Conservation (phyloP, 352 stramenopile species). For the Phytophthora ramorum region DNA sequence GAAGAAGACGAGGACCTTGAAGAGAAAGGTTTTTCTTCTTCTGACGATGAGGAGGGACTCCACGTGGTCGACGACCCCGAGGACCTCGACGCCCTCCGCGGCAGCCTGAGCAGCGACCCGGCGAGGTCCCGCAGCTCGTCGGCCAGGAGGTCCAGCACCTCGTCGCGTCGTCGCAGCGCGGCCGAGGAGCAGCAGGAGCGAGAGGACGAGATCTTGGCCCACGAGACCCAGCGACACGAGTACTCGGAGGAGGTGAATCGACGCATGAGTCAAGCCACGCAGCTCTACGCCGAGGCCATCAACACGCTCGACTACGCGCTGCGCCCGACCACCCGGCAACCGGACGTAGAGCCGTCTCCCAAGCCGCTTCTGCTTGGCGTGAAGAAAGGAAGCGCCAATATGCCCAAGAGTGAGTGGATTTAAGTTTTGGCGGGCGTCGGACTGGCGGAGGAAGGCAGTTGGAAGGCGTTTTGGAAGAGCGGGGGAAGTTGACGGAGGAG, state of each 20-base stretch:
- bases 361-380: conserved; percentile 61
- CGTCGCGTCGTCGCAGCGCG: conserved; percentile 31
- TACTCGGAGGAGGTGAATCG: conserved; percentile 51
- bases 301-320: conserved; percentile 57
- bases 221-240: conserved; percentile 39
- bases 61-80: conserved; percentile 47
- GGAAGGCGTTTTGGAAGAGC: conserved; percentile 4
- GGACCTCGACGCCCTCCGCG: conserved; percentile 25
- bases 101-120: conserved; percentile 40
- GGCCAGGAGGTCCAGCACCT: conserved; percentile 39
- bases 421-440: conserved; percentile 19
- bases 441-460: conserved; percentile 33
- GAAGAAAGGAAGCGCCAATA: conserved; percentile 49
- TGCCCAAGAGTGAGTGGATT: conserved; percentile 62
- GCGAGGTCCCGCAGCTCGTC: conserved; percentile 41
- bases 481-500: not conserved
- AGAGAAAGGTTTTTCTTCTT: conserved; percentile 27
- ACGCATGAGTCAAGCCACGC: conserved; percentile 58
- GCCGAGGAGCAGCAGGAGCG: conserved; percentile 44
- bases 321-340: conserved; percentile 42
- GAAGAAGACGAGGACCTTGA: conserved; percentile 24
- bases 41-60: conserved; percentile 46
- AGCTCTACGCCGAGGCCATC: conserved; percentile 66
- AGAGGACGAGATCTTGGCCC: conserved; percentile 36
- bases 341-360: conserved; percentile 39